A percentile compares a stretch with the other conserved stretches of the same genome.
Evolutionary conservation across 139 green algal genomes (phyloP).

Genomic region (Coelastrella sp.): DNA sequence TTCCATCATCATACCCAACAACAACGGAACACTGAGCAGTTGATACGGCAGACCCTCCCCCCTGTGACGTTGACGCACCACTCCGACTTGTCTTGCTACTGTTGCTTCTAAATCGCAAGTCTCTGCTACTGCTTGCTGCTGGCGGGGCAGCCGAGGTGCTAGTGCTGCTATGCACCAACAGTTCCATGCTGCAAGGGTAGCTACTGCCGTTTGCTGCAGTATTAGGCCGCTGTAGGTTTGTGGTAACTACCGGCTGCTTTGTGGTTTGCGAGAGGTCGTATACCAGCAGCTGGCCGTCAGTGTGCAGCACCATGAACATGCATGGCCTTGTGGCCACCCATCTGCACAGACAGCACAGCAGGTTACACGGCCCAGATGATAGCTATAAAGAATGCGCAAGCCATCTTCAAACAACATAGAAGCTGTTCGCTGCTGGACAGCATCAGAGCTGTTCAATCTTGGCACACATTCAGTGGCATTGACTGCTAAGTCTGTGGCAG

Average conservation of each 20-base stretch:
- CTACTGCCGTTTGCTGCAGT: not conserved
- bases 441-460: too few relatives aligned
- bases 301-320: not conserved
- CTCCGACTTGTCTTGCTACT: not conserved
- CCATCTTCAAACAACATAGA: not conserved
- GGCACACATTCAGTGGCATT: too few relatives aligned
- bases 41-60: not conserved
- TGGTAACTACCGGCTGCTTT: slow-evolving; percentile 2
- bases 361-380: not conserved
- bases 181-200: slow-evolving; percentile 34
- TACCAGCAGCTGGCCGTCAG: slow-evolving; percentile 47
- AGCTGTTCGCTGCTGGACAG: not conserved
- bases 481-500: too few relatives aligned
- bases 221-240: not conserved
- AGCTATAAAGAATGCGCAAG: not conserved
- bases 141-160: not conserved
- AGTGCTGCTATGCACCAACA: not conserved
- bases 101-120: not conserved
- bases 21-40: not conserved
- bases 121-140: not conserved
- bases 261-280: slow-evolving; percentile 52
- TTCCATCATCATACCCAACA: slow-evolving; percentile 33
- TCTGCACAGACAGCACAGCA: not conserved
- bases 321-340: not conserved
- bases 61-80: not conserved